Evolutionary conservation across 2,329 filamentous ascomycete genomes (phyloP).

Genomic region (Ophiostoma ips): DNA sequence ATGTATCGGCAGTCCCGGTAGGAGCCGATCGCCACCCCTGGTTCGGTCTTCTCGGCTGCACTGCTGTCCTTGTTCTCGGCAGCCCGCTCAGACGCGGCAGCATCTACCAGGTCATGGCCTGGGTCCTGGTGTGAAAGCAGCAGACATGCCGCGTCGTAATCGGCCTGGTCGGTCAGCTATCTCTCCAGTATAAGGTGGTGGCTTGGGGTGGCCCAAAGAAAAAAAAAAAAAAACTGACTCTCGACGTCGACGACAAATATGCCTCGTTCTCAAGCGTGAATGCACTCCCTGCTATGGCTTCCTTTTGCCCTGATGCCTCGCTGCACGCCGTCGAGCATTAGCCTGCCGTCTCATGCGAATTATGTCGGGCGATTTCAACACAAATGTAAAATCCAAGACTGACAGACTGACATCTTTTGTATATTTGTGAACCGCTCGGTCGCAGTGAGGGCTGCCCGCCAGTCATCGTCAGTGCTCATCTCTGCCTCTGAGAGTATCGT

Average conservation of each 20-base stretch:
- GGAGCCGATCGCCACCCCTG: constrained; percentile 35
- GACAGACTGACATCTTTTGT: background rate
- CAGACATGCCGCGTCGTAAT: constrained; percentile 37
- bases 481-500: too few relatives aligned
- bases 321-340: background rate
- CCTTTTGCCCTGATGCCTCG: background rate
- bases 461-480: background rate
- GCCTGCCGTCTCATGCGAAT: background rate
- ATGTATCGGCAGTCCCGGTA: constrained; percentile 41
- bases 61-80: background rate
- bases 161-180: constrained; percentile 31
- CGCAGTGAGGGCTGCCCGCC: background rate
- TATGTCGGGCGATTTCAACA: too few relatives aligned
- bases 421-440: background rate
- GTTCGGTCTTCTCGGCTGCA: constrained; percentile 10
- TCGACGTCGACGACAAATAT: constrained; percentile 41
- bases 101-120: background rate
- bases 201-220: too few relatives aligned
- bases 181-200: constrained; percentile 12
- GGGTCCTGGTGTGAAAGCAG: background rate
- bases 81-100: background rate
- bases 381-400: background rate
- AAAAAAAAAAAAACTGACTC: constrained; percentile 43
- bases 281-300: constrained; percentile 28
- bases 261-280: constrained; percentile 52